A percentile compares a stretch with the other conserved stretches of the same genome.
phyloP scores from a whole-genome alignment of 1,284 basidiomycete genomes.

The Ganoderma sinense region DNA sequence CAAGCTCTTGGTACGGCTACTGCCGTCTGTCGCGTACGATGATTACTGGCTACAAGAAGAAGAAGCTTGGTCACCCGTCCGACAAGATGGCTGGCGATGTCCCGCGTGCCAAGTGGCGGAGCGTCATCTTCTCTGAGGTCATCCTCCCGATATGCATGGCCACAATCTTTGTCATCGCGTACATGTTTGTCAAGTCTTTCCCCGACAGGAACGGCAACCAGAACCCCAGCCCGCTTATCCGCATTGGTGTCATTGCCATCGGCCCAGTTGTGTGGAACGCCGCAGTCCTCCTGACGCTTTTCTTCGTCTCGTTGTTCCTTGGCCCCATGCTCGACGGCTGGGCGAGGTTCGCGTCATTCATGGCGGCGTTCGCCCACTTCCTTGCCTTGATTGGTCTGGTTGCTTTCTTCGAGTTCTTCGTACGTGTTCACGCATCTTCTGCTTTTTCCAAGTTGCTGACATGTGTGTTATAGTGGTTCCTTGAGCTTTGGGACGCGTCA shows the following conservation, averaged over 20 bases:
- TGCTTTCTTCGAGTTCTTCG: conserved; percentile 94
- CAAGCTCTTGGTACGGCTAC: conserved; percentile 98
- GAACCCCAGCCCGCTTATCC: conserved; percentile 83
- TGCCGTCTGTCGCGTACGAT: conserved; percentile 94
- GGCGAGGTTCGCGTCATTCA: conserved; percentile 87
- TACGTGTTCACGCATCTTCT: conserved; percentile 51
- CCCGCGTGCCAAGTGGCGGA: conserved; percentile 88
- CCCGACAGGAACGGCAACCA: conserved; percentile 69
- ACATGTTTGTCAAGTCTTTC: conserved; percentile 93
- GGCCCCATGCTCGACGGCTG: conserved; percentile 91
- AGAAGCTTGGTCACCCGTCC: conserved; percentile 94
- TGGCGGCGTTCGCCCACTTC: conserved; percentile 91
- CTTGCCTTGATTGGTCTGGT: conserved; percentile 83
- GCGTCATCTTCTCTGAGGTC: conserved; percentile 89
- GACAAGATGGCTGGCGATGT: conserved; percentile 94
- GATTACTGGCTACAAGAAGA: conserved; percentile 99
- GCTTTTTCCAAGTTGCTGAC: background rate
- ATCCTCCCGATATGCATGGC: conserved; percentile 84
- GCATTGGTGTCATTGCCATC: conserved; percentile 90
- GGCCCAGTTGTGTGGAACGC: conserved; percentile 98
- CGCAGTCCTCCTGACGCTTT: conserved; percentile 84
- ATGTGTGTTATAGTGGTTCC: conserved; percentile 82
- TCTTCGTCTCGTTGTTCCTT: conserved; percentile 91
- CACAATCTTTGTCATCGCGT: conserved; percentile 83
- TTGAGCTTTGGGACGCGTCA: conserved; percentile 95